Base-by-base conservation (phyloP, 768 basidiomycete species). In the Dictyophora rubrovolvata region DNA sequence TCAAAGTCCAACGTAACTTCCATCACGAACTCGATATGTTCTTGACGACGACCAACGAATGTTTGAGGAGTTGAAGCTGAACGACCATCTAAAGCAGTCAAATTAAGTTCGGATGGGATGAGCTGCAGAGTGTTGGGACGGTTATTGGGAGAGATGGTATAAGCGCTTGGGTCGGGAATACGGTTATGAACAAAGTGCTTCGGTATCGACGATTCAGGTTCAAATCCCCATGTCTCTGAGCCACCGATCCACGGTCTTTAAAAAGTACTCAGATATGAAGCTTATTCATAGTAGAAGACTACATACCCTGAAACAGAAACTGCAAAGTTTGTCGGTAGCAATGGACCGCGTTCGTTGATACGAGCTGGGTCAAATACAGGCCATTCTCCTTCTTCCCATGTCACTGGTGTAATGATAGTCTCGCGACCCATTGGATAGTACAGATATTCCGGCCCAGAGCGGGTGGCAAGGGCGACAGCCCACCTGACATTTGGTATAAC, bases 31-130 rank as follows among this genome's bases (percentile, higher is more conserved):
- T 69, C 60, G 20, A 69, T 67, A 46, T 71, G 66, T 48, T 65
- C 64, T 60, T 72, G 71, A 23, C 71, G 63, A 17, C 71, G 65
- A 1, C 65, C 68, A n/a, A 72, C 64, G 36, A 71, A 70, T 17
- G 68, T 68, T 48, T 56, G 55, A 49, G 65, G 64, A 9, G 68
- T 66, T 8, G 68, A 67, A 20, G 67, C 67, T 16, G 49, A 35
- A 36, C 69, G 64, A 6, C 65, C 66, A 48, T 69, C 68, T 14
- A 66, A 57, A 6, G 67, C 70, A 1, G 69, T 72, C 8, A 72
- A 62, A 60, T 72, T 72, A 47, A 69, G 63, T 9, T 59, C 49
- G 1, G 71, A 71, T 0, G 67, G 65, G 1, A 60, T 48, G 18
- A 71, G 56, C 1, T 61, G 58, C 35, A 69, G 62, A 5, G 64